phyloP scores from a whole-genome alignment of 306 rosid species.

The Fragaria vesca region DNA sequence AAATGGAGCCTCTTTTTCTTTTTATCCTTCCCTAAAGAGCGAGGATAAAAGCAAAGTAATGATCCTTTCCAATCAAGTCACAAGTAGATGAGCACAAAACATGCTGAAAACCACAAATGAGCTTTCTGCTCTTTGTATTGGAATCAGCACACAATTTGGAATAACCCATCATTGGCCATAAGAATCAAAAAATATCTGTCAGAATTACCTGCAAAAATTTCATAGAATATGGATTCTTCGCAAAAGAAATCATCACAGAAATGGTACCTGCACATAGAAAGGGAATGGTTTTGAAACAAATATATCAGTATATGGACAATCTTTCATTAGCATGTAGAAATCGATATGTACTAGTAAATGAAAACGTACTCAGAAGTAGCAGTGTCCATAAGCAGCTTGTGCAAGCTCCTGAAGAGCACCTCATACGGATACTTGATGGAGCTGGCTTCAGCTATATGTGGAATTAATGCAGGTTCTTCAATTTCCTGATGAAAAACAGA shows the following conservation, averaged over 20 bases:
- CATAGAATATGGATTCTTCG: constrained; percentile 69
- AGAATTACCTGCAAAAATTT: constrained; percentile 67
- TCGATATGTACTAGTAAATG: constrained; percentile 25
- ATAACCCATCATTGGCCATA: background rate
- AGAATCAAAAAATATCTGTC: constrained; percentile 11
- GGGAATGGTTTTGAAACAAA: constrained; percentile 22
- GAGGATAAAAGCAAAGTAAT: background rate
- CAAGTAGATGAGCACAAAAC: constrained; percentile 1
- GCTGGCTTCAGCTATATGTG: constrained; percentile 92
- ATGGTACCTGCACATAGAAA: constrained; percentile 58
- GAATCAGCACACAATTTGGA: background rate
- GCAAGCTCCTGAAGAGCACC: constrained; percentile 88
- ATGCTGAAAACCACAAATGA: constrained; percentile 1
- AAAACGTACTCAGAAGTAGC: constrained; percentile 87
- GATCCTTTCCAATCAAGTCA: constrained; percentile 12
- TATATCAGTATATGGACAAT: constrained; percentile 7
- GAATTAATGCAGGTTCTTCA: constrained; percentile 87
- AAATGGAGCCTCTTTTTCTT: background rate
- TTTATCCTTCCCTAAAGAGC: background rate
- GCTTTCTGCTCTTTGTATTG: background rate
- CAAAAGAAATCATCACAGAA: constrained; percentile 81
- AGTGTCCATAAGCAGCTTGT: constrained; percentile 87
- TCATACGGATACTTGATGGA: constrained; percentile 79
- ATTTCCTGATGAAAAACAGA: constrained; percentile 48
- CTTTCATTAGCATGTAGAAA: constrained; percentile 17